Percentiles rank a stretch among this genome's conserved stretches.
Conservation (phyloP, 306 rosid species). For the Rubus idaeus region DNA sequence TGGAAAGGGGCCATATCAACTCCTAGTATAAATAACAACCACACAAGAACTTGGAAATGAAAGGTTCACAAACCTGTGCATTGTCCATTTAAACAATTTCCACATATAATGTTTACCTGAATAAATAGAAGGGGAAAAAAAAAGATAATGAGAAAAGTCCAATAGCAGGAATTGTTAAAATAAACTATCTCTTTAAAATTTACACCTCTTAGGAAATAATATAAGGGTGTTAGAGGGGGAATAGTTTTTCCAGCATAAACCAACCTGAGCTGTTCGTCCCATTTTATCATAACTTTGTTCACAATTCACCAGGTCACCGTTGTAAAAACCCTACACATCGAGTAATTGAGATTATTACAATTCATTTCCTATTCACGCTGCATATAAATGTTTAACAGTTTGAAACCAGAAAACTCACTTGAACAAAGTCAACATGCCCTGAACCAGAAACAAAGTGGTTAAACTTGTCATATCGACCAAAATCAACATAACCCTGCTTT, state of each 20-base stretch:
- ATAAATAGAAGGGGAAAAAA: constrained; percentile 31
- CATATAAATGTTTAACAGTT: neutral
- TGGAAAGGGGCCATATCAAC: neutral
- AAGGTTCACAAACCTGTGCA: constrained; percentile 65
- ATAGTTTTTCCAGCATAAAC: constrained; percentile 25
- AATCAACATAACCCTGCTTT: constrained; percentile 83
- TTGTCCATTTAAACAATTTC: constrained; percentile 71
- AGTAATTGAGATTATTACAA: constrained; percentile 21
- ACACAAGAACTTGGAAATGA: neutral
- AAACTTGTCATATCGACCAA: constrained; percentile 70
- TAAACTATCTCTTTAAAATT: constrained; percentile 2
- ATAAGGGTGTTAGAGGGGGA: neutral
- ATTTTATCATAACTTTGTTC: constrained; percentile 75
- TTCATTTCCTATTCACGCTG: neutral
- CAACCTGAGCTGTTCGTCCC: constrained; percentile 95
- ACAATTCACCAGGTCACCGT: constrained; percentile 76
- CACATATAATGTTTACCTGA: constrained; percentile 86
- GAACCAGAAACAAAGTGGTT: constrained; percentile 77
- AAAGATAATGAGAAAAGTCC: constrained; percentile 19
- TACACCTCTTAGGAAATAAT: constrained; percentile 5
- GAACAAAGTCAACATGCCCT: constrained; percentile 68
- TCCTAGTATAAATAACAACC: neutral
- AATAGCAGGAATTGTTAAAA: constrained; percentile 10
- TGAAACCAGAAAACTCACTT: constrained; percentile 51
- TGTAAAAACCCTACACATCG: constrained; percentile 60